phyloP scores from a whole-genome alignment of 2,329 filamentous ascomycete genomes.

The Chaetomium globosum region DNA sequence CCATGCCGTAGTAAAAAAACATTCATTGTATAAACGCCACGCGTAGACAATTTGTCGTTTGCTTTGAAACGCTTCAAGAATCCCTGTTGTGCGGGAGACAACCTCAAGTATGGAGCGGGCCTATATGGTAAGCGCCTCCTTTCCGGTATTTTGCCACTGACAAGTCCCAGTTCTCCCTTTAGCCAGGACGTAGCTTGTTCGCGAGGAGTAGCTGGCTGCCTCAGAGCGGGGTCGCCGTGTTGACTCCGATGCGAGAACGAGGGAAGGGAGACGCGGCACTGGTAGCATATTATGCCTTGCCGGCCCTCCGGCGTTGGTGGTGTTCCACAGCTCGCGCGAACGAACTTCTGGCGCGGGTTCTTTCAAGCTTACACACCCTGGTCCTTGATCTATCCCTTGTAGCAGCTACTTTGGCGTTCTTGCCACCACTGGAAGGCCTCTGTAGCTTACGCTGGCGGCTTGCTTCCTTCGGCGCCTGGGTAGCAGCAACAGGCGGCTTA shows the following conservation, averaged over 20 bases:
- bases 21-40: background rate
- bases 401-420: background rate
- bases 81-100: background rate
- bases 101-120: background rate
- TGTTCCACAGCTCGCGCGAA: slow-evolving; percentile 12
- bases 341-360: background rate
- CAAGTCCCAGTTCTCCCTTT: background rate
- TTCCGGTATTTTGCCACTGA: background rate
- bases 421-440: background rate
- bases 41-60: background rate
- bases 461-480: background rate
- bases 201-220: background rate
- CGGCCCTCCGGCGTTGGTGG: background rate
- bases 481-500: background rate
- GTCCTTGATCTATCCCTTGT: background rate
- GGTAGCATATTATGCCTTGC: background rate
- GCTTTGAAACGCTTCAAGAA: background rate
- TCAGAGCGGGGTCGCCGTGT: background rate
- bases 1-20: background rate
- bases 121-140: background rate
- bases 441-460: background rate
- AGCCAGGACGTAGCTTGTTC: background rate
- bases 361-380: background rate
- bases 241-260: background rate
- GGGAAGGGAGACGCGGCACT: background rate